These are phyloP conservation scores for Phytophthora sojae DNA, from an alignment of 352 stramenopile genomes.

Conservation along the genomic window DNA sequence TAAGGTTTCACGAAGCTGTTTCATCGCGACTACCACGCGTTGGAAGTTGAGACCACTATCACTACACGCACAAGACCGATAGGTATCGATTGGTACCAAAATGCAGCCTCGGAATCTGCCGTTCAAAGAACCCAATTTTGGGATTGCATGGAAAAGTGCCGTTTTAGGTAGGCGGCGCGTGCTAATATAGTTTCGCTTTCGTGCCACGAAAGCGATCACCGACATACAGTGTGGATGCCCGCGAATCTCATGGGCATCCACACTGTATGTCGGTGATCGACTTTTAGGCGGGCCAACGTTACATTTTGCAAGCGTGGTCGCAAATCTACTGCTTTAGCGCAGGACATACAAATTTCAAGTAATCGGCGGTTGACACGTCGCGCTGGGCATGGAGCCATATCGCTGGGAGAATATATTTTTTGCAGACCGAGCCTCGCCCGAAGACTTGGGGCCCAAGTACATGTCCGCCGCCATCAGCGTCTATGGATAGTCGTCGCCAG, in stretches of 20 bases:
- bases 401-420: not conserved
- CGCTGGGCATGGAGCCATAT: not conserved
- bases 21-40: no score
- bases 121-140: no score
- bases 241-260: no score
- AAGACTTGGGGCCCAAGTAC: not conserved
- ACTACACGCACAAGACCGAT: no score
- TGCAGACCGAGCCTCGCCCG: no score
- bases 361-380: not conserved
- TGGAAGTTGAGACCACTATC: no score
- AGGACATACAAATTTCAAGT: not conserved
- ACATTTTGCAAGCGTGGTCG: not conserved
- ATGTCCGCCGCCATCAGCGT: not conserved
- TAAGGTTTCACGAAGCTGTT: no score
- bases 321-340: not conserved
- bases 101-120: no score
- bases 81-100: no score
- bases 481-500: conserved; percentile 29
- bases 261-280: not conserved
- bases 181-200: not conserved
- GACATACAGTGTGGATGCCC: not conserved
- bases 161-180: no score
- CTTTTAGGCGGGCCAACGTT: no score
- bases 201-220: not conserved
- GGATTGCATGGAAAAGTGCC: no score